phyloP scores from a whole-genome alignment of 805 yeast genomes.

The Kodamaea leandrae region DNA sequence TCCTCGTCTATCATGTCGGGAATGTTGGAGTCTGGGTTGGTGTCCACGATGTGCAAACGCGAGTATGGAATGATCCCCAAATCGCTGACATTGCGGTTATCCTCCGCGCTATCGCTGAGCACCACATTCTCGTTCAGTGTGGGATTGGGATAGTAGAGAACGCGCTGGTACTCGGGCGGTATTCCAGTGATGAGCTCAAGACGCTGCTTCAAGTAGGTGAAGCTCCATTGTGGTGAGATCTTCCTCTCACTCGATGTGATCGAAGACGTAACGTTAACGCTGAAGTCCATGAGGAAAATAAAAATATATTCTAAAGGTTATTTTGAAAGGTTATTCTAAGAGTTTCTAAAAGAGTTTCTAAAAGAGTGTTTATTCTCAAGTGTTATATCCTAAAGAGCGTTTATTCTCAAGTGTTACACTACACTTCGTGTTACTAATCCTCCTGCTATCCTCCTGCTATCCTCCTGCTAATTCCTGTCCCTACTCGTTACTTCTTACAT shows the following conservation, averaged over 20 bases:
- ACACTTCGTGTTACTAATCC: no score
- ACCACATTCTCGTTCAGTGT: slow-evolving; percentile 35
- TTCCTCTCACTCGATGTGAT: slow-evolving; percentile 69
- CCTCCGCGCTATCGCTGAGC: slow-evolving; percentile 18
- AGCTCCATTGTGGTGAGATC: slow-evolving; percentile 59
- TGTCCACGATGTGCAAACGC: slow-evolving; percentile 58
- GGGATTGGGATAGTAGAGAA: slow-evolving; percentile 44
- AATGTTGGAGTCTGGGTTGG: slow-evolving; percentile 51
- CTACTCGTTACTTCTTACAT: no score
- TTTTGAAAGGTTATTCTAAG: no score
- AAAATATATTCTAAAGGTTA: neutral
- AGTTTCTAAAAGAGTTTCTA: neutral
- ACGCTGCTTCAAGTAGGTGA: slow-evolving; percentile 49
- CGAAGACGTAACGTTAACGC: slow-evolving; percentile 58
- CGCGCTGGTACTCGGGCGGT: slow-evolving; percentile 52
- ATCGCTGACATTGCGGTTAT: slow-evolving; percentile 21
- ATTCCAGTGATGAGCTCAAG: slow-evolving; percentile 76
- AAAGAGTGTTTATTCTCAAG: neutral
- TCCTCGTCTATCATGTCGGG: slow-evolving; percentile 29
- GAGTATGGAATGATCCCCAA: slow-evolving; percentile 38
- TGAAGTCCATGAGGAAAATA: slow-evolving; percentile 34
- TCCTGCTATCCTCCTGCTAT: no score
- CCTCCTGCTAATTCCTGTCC: no score
- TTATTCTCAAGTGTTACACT: no score
- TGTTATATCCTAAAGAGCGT: neutral